Evolutionary conservation across 2,329 filamentous ascomycete species (phyloP).

Genomic region (Hirsutella minnesotensis): DNA sequence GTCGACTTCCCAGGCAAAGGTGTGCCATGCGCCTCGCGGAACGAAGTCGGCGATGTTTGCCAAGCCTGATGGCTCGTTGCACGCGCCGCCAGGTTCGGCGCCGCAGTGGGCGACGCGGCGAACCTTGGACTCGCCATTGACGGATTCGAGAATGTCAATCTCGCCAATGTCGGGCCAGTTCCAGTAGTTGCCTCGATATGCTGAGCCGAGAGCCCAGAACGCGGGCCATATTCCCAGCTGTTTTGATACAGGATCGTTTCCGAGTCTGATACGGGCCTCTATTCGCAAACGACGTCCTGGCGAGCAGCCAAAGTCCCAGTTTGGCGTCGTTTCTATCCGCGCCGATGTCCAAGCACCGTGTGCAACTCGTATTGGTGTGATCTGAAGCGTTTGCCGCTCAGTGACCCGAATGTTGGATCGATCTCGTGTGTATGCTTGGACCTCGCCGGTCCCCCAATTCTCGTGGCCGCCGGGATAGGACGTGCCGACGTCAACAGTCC

Average conservation of each 20-base stretch:
- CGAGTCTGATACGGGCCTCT: slow-evolving; percentile 25
- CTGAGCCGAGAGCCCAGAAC: slow-evolving; percentile 31
- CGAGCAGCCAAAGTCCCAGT: slow-evolving; percentile 21
- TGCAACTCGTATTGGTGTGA: slow-evolving; percentile 17
- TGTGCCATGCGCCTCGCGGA: slow-evolving; percentile 19
- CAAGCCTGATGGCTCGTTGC: slow-evolving; percentile 27
- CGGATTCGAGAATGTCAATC: slow-evolving; percentile 31
- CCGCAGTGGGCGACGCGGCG: slow-evolving; percentile 32
- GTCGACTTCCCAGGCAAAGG: slow-evolving; percentile 20
- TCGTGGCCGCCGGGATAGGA: slow-evolving; percentile 30
- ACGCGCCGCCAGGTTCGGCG: slow-evolving; percentile 23
- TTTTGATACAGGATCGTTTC: slow-evolving; percentile 10
- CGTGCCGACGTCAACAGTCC: slow-evolving; percentile 32
- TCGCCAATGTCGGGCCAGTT: slow-evolving; percentile 31
- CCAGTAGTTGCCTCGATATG: slow-evolving; percentile 23
- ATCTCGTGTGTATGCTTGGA: slow-evolving; percentile 31
- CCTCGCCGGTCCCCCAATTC: slow-evolving; percentile 37
- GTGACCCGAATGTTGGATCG: slow-evolving; percentile 28
- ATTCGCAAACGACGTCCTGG: slow-evolving; percentile 22
- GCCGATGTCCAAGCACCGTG: slow-evolving; percentile 28
- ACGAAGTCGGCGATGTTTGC: slow-evolving; percentile 9
- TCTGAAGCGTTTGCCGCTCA: slow-evolving; percentile 21
- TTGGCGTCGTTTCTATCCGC: slow-evolving; percentile 26
- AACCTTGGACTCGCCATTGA: slow-evolving; percentile 23
- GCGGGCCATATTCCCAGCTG: slow-evolving; percentile 33